Percentiles rank a stretch among this genome's conserved stretches.
Evolutionary conservation across 306 rosid species (phyloP).

Genomic region (Castanea crenata): DNA sequence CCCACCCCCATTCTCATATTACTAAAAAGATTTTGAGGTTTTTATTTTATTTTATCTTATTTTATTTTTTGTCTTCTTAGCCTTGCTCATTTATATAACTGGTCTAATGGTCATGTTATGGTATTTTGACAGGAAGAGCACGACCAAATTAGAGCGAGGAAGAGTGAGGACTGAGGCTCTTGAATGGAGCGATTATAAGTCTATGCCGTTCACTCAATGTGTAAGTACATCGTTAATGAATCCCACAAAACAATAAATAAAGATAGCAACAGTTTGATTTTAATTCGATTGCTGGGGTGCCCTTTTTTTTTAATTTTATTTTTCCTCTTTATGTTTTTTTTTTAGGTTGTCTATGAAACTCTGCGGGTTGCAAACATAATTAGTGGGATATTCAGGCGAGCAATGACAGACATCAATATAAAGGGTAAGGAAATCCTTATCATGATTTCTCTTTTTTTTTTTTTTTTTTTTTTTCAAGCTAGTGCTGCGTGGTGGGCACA

Average conservation of each 20-base stretch:
- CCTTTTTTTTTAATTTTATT: neutral
- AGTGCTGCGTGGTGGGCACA: no score
- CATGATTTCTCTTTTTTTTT: neutral
- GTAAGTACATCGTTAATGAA: slow-evolving; percentile 39
- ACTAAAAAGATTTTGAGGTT: no score
- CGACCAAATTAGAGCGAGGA: slow-evolving; percentile 66
- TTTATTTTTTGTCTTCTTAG: neutral
- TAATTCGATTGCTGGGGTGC: neutral
- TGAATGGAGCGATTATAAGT: slow-evolving; percentile 69
- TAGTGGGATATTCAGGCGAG: slow-evolving; percentile 81
- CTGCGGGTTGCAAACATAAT: slow-evolving; percentile 77
- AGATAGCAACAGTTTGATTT: neutral
- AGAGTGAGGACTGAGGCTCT: slow-evolving; percentile 43
- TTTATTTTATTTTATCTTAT: neutral
- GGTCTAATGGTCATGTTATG: neutral
- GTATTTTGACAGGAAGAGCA: slow-evolving; percentile 69
- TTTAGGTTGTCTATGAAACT: slow-evolving; percentile 89
- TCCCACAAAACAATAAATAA: neutral
- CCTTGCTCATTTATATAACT: neutral
- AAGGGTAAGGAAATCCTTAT: slow-evolving; percentile 46
- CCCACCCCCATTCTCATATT: no score
- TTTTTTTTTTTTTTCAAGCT: no score
- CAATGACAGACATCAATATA: slow-evolving; percentile 66
- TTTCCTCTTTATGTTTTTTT: neutral
- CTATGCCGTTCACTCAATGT: slow-evolving; percentile 93